These are phyloP conservation scores for Colletotrichum navitas DNA, from an alignment of 2,329 filamentous ascomycete genomes.

Conservation along the genomic window DNA sequence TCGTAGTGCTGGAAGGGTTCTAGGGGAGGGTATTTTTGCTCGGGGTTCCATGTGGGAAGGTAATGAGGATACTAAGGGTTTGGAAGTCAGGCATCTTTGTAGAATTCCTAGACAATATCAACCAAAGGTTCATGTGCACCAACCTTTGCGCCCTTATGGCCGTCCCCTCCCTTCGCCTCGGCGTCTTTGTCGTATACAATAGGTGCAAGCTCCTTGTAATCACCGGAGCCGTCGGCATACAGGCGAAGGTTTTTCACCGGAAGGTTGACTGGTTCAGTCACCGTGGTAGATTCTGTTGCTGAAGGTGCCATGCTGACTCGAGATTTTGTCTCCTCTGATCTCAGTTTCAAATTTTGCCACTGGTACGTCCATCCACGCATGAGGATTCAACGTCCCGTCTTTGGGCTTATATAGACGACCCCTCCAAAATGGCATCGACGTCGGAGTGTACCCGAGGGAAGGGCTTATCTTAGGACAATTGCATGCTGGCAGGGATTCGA, in stretches of 20 bases:
- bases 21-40: conserved; percentile 69
- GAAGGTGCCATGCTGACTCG: conserved; percentile 51
- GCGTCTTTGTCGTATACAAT: conserved; percentile 47
- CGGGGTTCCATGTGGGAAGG: conserved; percentile 70
- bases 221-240: conserved; percentile 42
- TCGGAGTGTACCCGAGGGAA: conserved; percentile 33
- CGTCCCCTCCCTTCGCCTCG: conserved; percentile 46
- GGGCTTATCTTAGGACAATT: conserved; percentile 24
- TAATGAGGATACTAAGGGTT: conserved; percentile 56
- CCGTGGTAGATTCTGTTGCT: conserved; percentile 49
- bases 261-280: conserved; percentile 41
- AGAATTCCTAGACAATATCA: neutral
- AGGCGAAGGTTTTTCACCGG: conserved; percentile 53
- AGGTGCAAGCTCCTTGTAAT: conserved; percentile 50
- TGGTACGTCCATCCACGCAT: neutral
- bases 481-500: conserved; percentile 64
- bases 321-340: neutral
- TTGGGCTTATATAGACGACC: conserved; percentile 35
- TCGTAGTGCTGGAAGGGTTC: conserved; percentile 74
- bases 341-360: neutral
- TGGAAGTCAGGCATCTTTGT: neutral
- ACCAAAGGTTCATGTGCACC: neutral
- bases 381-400: neutral
- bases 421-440: conserved; percentile 8
- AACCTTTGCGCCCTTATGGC: conserved; percentile 43